Percentiles rank a stretch among this genome's conserved stretches.
Conservation (phyloP, 1,284 basidiomycete genomes). For the Ganoderma multipileum region DNA sequence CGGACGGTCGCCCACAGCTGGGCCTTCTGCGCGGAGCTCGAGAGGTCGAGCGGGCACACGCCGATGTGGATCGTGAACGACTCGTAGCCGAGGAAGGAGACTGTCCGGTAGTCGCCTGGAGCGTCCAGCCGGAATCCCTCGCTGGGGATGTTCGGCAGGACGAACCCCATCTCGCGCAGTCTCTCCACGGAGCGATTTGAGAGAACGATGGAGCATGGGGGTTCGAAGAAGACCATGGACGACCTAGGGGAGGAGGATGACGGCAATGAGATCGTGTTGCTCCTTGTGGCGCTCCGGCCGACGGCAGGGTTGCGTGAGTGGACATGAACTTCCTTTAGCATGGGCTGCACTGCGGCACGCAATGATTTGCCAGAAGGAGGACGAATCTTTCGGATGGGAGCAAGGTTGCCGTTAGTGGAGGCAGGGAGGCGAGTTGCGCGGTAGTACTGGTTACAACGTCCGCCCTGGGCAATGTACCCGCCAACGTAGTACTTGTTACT, state of each 20-base stretch:
- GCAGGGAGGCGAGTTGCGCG: constrained; percentile 20
- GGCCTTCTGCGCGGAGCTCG: constrained; percentile 9
- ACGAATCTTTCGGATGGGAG: not conserved
- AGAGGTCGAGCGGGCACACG: constrained; percentile 22
- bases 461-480: constrained; percentile 24
- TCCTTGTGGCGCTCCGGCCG: not conserved
- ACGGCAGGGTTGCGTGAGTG: constrained; percentile 3
- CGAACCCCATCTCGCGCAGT: constrained; percentile 16
- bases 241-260: not conserved
- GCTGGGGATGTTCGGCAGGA: constrained; percentile 18
- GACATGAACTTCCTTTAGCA: constrained; percentile 16
- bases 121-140: constrained; percentile 18
- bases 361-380: not conserved
- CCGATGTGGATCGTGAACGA: constrained; percentile 28
- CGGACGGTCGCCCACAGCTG: constrained; percentile 28
- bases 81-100: constrained; percentile 24
- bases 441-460: constrained; percentile 21
- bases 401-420: not conserved
- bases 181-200: constrained; percentile 2
- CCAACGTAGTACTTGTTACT: constrained; percentile 20
- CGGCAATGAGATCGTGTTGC: not conserved
- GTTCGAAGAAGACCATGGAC: constrained; percentile 27
- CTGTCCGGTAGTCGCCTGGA: constrained; percentile 17
- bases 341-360: not conserved
- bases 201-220: constrained; percentile 24